These are phyloP conservation scores for Suillus brevipes DNA, from an alignment of 768 basidiomycete genomes.

Conservation along the genomic window DNA sequence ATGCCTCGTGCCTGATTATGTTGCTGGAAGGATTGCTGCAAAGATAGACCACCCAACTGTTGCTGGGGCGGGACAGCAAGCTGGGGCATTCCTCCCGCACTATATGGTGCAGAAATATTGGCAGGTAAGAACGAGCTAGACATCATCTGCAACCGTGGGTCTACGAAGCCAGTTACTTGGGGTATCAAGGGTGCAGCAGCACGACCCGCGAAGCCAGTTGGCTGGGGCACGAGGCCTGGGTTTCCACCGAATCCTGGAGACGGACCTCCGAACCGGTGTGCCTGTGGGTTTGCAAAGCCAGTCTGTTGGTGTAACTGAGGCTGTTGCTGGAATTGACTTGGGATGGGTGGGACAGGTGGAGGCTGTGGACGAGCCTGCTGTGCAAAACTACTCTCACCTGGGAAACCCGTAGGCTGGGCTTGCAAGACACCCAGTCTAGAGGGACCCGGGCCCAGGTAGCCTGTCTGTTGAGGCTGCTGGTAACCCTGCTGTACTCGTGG, in stretches of 20 bases:
- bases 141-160: slow-evolving; percentile 88
- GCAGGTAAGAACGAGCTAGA: slow-evolving; percentile 89
- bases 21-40: slow-evolving; percentile 87
- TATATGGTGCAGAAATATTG: slow-evolving; percentile 59
- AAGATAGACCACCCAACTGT: slow-evolving; percentile 50
- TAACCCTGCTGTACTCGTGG: slow-evolving; percentile 26
- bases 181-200: slow-evolving; percentile 53
- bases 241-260: slow-evolving; percentile 14
- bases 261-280: slow-evolving; percentile 41
- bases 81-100: slow-evolving; percentile 61
- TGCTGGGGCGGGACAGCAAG: slow-evolving; percentile 58
- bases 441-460: slow-evolving; percentile 40
- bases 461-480: slow-evolving; percentile 38
- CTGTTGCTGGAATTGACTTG: slow-evolving; percentile 58
- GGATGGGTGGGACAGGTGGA: slow-evolving; percentile 67
- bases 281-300: slow-evolving; percentile 59
- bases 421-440: slow-evolving; percentile 39
- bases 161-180: slow-evolving; percentile 77
- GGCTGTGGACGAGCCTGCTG: slow-evolving; percentile 47
- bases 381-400: slow-evolving; percentile 30
- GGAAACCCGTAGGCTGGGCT: slow-evolving; percentile 55
- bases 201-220: slow-evolving; percentile 51
- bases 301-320: slow-evolving; percentile 43
- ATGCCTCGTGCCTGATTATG: slow-evolving; percentile 77
- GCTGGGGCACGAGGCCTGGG: slow-evolving; percentile 20